phyloP scores from a whole-genome alignment of 805 yeast species.

The Teunomyces aglyptinius region DNA sequence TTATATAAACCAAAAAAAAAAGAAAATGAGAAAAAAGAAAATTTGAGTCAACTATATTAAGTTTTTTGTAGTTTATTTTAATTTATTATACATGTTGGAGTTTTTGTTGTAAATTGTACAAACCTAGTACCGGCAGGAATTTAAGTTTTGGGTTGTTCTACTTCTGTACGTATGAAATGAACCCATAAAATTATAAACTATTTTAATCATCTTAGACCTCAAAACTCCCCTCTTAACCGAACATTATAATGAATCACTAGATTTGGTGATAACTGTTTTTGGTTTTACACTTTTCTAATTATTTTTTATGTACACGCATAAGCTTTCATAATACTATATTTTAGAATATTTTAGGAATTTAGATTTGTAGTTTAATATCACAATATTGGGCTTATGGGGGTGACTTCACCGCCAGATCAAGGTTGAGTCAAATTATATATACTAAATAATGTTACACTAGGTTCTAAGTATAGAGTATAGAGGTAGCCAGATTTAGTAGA shows the following conservation, averaged over 20 bases:
- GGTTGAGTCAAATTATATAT: constrained; percentile 1
- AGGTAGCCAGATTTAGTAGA: constrained; percentile 1
- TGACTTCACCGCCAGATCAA: constrained; percentile 1
- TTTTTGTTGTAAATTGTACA: neutral
- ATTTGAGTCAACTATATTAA: constrained; percentile 4
- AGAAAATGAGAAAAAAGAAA: constrained; percentile 3
- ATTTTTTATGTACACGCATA: constrained; percentile 2
- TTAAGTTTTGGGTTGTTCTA: neutral
- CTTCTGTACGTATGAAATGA: neutral
- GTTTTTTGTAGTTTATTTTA: constrained; percentile 1
- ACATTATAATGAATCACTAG: neutral
- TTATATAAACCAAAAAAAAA: constrained; percentile 4
- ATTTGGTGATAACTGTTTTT: constrained; percentile 1
- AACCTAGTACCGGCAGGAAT: neutral
- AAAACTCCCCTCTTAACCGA: neutral
- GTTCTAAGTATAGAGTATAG: constrained; percentile 4
- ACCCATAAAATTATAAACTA: neutral
- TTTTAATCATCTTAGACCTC: neutral
- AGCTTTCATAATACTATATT: constrained; percentile 3
- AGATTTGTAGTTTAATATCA: constrained; percentile 1
- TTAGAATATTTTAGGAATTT: constrained; percentile 2
- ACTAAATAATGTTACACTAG: constrained; percentile 1
- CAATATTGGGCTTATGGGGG: constrained; percentile 1
- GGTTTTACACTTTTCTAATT: constrained; percentile 2
- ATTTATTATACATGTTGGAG: constrained; percentile 1